phyloP scores from a whole-genome alignment of 768 basidiomycete genomes.

The Hericium alpestre region DNA sequence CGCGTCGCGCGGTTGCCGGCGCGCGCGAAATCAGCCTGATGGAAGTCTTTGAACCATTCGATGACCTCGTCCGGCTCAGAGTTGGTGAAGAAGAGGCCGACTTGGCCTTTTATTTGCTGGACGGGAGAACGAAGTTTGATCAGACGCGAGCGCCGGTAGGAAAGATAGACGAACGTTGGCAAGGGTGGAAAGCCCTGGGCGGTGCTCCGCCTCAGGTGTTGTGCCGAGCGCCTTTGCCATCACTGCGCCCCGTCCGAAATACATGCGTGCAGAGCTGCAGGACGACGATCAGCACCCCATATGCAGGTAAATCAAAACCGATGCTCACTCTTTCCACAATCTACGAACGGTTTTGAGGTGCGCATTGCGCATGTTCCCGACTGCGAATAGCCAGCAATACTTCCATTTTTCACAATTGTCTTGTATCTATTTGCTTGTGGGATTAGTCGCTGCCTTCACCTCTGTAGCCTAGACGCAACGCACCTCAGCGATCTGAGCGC shows the following conservation, averaged over 20 bases:
- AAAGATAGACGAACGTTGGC: constrained; percentile 45
- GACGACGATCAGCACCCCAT: background rate
- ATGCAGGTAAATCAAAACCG: background rate
- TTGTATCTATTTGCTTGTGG: constrained; percentile 48
- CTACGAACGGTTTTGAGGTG: constrained; percentile 89
- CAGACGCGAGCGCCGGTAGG: background rate
- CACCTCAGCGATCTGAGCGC: constrained; percentile 70
- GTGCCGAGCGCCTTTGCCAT: constrained; percentile 95
- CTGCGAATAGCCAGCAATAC: constrained; percentile 92
- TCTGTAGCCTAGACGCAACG: constrained; percentile 13
- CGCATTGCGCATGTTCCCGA: constrained; percentile 91
- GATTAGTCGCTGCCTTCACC: background rate
- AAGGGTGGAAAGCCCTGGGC: constrained; percentile 65
- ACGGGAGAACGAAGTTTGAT: background rate
- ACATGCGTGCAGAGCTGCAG: constrained; percentile 74
- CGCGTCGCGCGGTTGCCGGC: constrained; percentile 71
- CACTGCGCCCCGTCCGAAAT: constrained; percentile 77
- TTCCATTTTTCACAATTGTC: constrained; percentile 79
- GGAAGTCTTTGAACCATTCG: constrained; percentile 90
- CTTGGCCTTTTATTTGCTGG: constrained; percentile 90
- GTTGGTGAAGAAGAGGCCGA: constrained; percentile 88
- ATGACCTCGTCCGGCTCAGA: constrained; percentile 81
- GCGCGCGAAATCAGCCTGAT: constrained; percentile 85
- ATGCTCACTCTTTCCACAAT: constrained; percentile 81
- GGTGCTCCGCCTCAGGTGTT: constrained; percentile 79